These are phyloP conservation scores for Hyparrhenia diplandra DNA, from an alignment of 176 grass and related monocot genomes.

Conservation along the genomic window DNA sequence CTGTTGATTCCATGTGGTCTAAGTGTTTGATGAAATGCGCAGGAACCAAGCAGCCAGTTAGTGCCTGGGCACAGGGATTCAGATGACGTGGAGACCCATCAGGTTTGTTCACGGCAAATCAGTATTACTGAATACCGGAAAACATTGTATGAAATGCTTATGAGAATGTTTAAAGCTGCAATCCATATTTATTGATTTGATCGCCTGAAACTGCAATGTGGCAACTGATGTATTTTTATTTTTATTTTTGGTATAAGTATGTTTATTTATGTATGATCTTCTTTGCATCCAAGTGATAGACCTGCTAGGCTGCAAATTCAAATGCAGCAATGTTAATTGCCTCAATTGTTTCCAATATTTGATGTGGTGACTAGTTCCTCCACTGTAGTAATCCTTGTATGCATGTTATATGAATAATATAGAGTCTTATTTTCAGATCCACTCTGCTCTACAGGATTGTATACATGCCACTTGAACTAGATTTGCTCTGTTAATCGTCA, in stretches of 20 bases:
- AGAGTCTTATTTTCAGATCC: no score
- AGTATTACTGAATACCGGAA: neutral
- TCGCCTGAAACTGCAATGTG: neutral
- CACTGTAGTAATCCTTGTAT: neutral
- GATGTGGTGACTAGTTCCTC: no score
- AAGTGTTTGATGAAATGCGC: constrained; percentile 33
- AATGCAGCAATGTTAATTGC: neutral
- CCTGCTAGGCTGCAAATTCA: neutral
- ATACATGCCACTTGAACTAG: neutral
- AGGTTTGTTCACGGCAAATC: constrained; percentile 28
- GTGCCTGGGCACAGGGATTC: neutral
- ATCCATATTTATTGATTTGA: neutral
- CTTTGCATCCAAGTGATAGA: neutral
- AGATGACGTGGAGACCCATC: neutral
- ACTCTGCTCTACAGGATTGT: neutral
- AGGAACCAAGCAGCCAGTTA: constrained; percentile 20
- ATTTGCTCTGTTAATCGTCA: neutral
- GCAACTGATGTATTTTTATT: neutral
- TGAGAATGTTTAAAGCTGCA: neutral
- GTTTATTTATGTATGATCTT: neutral
- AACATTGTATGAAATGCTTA: constrained; percentile 10
- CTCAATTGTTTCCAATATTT: neutral
- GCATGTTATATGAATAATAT: no score
- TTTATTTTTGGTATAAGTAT: neutral
- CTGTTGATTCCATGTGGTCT: neutral